Percentiles rank a stretch among this genome's conserved stretches.
Evolutionary conservation across 345 rosid genomes (phyloP).

Genomic region (Psidium friedrichsthalianum): DNA sequence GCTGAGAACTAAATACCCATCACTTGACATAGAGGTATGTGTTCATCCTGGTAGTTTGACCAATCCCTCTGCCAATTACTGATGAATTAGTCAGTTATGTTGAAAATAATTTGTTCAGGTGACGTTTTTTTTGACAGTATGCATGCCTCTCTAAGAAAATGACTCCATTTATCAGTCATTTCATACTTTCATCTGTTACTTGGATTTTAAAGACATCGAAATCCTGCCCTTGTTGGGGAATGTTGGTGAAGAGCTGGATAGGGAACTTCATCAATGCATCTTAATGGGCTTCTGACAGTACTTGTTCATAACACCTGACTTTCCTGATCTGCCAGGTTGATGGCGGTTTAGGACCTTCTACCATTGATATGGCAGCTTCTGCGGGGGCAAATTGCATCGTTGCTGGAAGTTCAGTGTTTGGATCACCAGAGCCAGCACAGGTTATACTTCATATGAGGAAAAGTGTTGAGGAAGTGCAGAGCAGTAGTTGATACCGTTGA

Average conservation of each 20-base stretch:
- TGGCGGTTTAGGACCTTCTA: conserved; percentile 89
- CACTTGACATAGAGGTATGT: conserved; percentile 77
- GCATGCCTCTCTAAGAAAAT: background rate
- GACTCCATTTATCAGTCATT: background rate
- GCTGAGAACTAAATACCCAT: conserved; percentile 59
- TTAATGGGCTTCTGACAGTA: background rate
- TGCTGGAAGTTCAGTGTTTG: conserved; percentile 87
- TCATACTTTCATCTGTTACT: background rate
- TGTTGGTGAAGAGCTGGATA: background rate
- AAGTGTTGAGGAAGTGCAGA: conserved; percentile 43
- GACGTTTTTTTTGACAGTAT: background rate
- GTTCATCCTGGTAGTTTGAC: background rate
- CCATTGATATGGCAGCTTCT: conserved; percentile 65
- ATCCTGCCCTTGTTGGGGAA: background rate
- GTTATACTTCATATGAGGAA: conserved; percentile 57
- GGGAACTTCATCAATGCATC: background rate
- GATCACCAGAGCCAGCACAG: conserved; percentile 69
- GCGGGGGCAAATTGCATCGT: conserved; percentile 84
- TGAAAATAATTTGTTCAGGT: background rate
- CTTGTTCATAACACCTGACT: background rate
- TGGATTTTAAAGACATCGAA: background rate
- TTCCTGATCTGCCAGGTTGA: conserved; percentile 41
- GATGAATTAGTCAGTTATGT: background rate
- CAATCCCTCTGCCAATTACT: background rate
- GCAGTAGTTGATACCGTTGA: conserved; percentile 7